Conservation (phyloP, 1,139 yeast species). For the Arxiozyma bovina region DNA sequence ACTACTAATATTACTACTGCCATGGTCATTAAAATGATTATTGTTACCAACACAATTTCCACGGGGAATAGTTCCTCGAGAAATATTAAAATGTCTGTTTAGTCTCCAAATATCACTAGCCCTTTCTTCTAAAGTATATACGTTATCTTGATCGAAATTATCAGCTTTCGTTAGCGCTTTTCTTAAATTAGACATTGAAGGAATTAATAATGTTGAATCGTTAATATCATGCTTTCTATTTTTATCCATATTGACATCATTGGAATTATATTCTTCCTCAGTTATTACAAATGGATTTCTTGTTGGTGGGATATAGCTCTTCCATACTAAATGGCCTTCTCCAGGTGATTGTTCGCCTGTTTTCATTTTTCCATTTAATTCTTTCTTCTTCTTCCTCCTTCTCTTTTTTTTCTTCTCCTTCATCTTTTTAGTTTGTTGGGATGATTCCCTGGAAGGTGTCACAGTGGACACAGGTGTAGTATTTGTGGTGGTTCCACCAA, state of each 20-base stretch:
- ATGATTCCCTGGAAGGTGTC: background rate
- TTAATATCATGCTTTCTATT: background rate
- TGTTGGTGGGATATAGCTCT: background rate
- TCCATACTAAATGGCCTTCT: background rate
- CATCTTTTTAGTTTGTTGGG: background rate
- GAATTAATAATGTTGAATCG: background rate
- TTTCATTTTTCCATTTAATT: background rate
- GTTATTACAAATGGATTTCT: background rate
- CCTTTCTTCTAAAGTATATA: background rate
- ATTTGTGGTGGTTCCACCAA: slow-evolving; percentile 1
- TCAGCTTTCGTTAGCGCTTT: background rate
- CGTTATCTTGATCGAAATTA: background rate
- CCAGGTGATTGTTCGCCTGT: background rate
- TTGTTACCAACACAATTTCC: background rate
- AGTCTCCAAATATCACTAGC: background rate
- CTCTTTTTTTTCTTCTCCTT: background rate
- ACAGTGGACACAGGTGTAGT: background rate
- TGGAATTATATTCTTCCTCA: background rate
- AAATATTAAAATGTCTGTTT: background rate
- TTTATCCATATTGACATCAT: background rate
- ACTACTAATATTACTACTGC: background rate
- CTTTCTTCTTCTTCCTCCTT: background rate
- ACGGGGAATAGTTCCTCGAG: background rate
- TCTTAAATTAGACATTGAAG: background rate
- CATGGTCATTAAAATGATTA: background rate